Evolutionary conservation across 768 basidiomycete species (phyloP).

Genomic region (Termitomyces sp.): DNA sequence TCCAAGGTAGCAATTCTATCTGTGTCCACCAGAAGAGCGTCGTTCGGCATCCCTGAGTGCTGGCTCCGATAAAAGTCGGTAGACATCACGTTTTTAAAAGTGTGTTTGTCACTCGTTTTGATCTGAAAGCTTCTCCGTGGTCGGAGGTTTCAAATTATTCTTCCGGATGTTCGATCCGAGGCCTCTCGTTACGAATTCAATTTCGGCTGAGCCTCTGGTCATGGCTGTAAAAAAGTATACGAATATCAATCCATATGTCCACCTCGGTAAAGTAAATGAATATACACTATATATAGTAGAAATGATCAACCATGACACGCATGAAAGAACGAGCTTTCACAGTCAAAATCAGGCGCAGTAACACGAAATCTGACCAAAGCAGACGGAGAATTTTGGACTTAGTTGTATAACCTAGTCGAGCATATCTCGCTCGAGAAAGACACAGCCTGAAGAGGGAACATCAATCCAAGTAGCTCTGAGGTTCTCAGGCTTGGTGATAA

Average conservation of each 20-base stretch:
- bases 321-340: neutral
- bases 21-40: slow-evolving; percentile 6
- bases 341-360: neutral
- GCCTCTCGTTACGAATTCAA: neutral
- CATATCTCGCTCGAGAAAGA: neutral
- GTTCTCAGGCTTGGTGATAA: neutral
- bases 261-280: neutral
- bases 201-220: neutral
- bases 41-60: neutral
- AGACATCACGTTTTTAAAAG: neutral
- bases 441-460: neutral
- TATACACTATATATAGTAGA: too few species aligned
- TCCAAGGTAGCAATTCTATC: slow-evolving; percentile 23
- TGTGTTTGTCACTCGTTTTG: neutral
- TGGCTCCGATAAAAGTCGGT: neutral
- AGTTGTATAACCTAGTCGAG: neutral
- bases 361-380: neutral
- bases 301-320: neutral
- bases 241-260: too few species aligned
- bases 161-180: too few species aligned
- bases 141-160: neutral
- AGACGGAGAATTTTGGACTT: neutral
- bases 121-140: too few species aligned
- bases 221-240: too few species aligned
- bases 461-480: neutral